phyloP scores from a whole-genome alignment of 73 alveolate species.

The Blepharisma japonicum region DNA sequence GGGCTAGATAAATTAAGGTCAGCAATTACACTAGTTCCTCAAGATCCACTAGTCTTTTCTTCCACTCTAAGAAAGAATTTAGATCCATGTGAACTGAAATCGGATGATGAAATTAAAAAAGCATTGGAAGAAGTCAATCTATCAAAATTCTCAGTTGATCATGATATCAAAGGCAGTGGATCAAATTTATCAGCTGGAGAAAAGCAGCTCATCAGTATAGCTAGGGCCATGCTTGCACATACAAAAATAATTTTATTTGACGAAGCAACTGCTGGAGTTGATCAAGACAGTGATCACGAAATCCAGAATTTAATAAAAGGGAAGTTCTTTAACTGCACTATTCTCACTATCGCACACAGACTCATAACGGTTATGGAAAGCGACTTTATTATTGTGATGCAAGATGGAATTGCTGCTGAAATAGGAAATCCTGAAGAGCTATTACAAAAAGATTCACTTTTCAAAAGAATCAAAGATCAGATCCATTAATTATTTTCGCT shows the following conservation, averaged over 20 bases:
- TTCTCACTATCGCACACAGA: conserved; percentile 78
- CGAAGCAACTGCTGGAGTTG: conserved; percentile 72
- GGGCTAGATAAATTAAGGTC: conserved; percentile 49
- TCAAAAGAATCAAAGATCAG: background rate
- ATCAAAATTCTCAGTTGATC: conserved; percentile 30
- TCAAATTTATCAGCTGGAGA: conserved; percentile 44
- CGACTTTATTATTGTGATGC: conserved; percentile 41
- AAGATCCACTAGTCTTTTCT: conserved; percentile 54
- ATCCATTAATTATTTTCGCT: too few relatives aligned
- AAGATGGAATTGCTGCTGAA: conserved; percentile 12
- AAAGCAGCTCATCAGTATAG: conserved; percentile 32
- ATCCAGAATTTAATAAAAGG: conserved; percentile 58
- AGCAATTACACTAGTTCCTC: conserved; percentile 47
- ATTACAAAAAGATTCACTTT: conserved; percentile 26
- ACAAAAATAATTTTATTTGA: conserved; percentile 38
- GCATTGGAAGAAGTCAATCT: conserved; percentile 58
- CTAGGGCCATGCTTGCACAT: conserved; percentile 31
- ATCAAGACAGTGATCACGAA: conserved; percentile 68
- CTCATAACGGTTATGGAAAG: conserved; percentile 65
- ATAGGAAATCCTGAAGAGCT: conserved; percentile 32
- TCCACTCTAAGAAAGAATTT: conserved; percentile 57
- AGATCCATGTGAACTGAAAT: conserved; percentile 52
- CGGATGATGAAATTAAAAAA: conserved; percentile 51
- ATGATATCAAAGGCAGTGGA: conserved; percentile 27
- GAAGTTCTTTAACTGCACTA: conserved; percentile 56